Percentiles rank a stretch among this genome's conserved stretches.
phyloP scores from a whole-genome alignment of 2,329 filamentous ascomycete genomes.

The Venturia oleaginea region DNA sequence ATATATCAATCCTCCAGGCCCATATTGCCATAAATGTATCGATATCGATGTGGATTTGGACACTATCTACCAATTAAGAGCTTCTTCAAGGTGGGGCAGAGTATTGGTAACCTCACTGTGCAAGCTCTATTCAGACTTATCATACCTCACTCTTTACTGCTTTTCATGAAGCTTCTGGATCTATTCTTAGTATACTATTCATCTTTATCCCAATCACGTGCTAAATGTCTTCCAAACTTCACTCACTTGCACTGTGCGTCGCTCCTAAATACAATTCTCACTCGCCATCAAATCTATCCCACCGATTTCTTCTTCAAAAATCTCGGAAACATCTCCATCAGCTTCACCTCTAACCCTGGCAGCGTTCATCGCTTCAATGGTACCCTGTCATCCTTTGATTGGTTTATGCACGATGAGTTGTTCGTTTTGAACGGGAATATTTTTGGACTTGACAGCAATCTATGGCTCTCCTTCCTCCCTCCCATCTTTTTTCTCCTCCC shows the following conservation, averaged over 20 bases:
- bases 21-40: too few relatives aligned
- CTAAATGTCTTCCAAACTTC: neutral
- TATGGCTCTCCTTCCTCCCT: neutral
- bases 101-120: too few relatives aligned
- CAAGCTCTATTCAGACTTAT: too few relatives aligned
- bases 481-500: neutral
- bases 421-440: slow-evolving; percentile 3
- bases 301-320: neutral
- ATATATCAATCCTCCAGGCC: too few relatives aligned
- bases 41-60: too few relatives aligned
- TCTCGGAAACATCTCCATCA: neutral
- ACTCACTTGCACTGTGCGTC: too few relatives aligned
- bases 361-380: neutral
- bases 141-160: too few relatives aligned
- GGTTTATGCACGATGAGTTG: slow-evolving; percentile 7
- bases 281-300: neutral
- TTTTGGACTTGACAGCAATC: neutral
- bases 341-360: neutral
- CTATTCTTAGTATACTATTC: too few relatives aligned
- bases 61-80: too few relatives aligned
- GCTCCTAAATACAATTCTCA: neutral
- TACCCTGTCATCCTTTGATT: neutral
- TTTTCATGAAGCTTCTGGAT: too few relatives aligned
- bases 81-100: too few relatives aligned
- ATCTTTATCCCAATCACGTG: neutral